Base-by-base conservation (phyloP, 2,329 filamentous ascomycete species). In the Mycosphaerella sp. region DNA sequence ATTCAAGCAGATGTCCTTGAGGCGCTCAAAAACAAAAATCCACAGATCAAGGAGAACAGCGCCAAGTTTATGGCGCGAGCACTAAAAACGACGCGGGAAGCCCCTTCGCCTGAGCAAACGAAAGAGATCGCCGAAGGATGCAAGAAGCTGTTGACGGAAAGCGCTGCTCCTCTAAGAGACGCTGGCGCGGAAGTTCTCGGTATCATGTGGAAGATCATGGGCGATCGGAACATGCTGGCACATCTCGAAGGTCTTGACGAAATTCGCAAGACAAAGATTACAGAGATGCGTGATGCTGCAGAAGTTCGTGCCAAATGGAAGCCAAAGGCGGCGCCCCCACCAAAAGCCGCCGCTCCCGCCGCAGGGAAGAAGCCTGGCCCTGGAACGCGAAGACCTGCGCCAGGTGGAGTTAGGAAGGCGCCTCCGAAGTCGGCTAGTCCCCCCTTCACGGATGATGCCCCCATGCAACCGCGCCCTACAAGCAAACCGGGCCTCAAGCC, bases 191-290 rank as follows among this genome's bases (percentile, higher is more conserved):
- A 98, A 69, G 84, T 93, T 30, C 75, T 98, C 2, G 93, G 94
- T 57, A 95, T 90, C 0, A 71, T 98, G 44, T 97, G 96, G 93
- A 98, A 97, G 73, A 97, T 98, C 49, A 87, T 97, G 73, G 91
- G 93, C 37, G 94, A 98, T 70, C 82, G 93, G 51, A 87, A 87
- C 46, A 98, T 98, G 93, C 89, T 86, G 39, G 86, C 88, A 7
- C 87, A 95, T 67, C 73, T 98, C 13, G 91, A 96, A 57, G 89
- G 89, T 2, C 76, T 98, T 2, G 93, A 98, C 66, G 93, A 98
- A 18, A 97, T 97, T 59, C 82, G 90, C 55, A 97, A 95, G 73
- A 86, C 78, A 56, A 98, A 96, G 70, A 87, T 97, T 68, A 96
- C 94, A 73, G 93, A 98, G 68, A 97, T 82, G 68, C 87, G 84